Conservation (phyloP, 768 basidiomycete species). For the Serendipita sp. region DNA sequence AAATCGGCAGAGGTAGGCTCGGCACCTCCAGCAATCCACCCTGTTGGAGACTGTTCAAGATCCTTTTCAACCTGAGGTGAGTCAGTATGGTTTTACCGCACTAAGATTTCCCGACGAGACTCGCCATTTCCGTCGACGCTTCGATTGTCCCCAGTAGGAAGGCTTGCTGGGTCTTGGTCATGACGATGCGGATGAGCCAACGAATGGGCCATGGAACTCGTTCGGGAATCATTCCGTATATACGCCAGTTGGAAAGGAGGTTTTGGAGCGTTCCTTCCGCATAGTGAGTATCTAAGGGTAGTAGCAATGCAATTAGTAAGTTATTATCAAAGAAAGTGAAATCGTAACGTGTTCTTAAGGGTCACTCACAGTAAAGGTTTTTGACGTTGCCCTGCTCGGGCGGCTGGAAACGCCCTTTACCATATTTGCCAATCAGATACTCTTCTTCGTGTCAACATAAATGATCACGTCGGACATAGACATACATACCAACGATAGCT, state of each 20-base stretch:
- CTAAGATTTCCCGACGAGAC: too few species aligned
- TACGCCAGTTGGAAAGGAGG: constrained; percentile 3
- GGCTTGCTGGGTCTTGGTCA: constrained; percentile 6
- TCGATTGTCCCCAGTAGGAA: not conserved
- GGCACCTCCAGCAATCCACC: constrained; percentile 24
- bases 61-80: constrained; percentile 27
- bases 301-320: not conserved
- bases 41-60: constrained; percentile 17
- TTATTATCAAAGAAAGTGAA: not conserved
- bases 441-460: constrained; percentile 14
- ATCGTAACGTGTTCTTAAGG: too few species aligned
- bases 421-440: constrained; percentile 28
- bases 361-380: not conserved
- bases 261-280: constrained; percentile 15
- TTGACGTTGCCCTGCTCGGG: not conserved
- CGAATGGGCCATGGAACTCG: constrained; percentile 11
- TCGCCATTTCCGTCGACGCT: not conserved
- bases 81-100: too few species aligned
- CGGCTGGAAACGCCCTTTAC: constrained; percentile 12
- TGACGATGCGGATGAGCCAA: constrained; percentile 10
- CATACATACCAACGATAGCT: constrained; percentile 22
- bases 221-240: constrained; percentile 8
- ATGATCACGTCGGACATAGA: not conserved
- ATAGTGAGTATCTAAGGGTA: constrained; percentile 11
- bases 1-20: constrained; percentile 31